Conservation (phyloP, 2,329 filamentous ascomycete species). For the Fusarium sp. region DNA sequence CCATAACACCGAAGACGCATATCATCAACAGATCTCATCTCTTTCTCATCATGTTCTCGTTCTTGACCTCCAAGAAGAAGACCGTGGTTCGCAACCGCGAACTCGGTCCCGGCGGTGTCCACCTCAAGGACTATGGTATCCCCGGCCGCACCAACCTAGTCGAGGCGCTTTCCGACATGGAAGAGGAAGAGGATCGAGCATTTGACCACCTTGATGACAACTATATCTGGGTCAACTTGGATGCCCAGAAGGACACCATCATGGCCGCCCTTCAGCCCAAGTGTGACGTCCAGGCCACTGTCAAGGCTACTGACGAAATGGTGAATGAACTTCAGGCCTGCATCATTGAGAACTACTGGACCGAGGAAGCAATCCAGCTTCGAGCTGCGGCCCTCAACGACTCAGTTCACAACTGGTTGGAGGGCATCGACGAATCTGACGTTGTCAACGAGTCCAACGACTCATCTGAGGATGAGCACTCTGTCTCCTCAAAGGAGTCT, state of each 20-base stretch:
- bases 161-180: not conserved
- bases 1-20: not conserved
- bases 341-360: not conserved
- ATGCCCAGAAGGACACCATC: not conserved
- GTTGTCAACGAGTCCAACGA: not conserved
- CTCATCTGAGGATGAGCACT: not conserved
- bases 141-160: not conserved
- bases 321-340: not conserved
- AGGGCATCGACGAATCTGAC: fast-evolving
- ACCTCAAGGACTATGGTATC: not conserved
- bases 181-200: fast-evolving
- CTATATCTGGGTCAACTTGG: not conserved
- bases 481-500: not conserved
- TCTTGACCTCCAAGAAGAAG: not conserved
- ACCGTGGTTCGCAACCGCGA: not conserved
- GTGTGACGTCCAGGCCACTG: not conserved
- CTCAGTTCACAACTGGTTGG: not conserved
- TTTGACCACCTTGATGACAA: not conserved
- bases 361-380: fast-evolving
- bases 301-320: fast-evolving
- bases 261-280: not conserved
- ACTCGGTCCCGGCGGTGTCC: not conserved
- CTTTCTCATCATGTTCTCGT: fast-evolving
- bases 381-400: not conserved
- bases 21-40: not conserved